Conservation (phyloP, 2,329 filamentous ascomycete species). For the Exophiala bonariae region DNA sequence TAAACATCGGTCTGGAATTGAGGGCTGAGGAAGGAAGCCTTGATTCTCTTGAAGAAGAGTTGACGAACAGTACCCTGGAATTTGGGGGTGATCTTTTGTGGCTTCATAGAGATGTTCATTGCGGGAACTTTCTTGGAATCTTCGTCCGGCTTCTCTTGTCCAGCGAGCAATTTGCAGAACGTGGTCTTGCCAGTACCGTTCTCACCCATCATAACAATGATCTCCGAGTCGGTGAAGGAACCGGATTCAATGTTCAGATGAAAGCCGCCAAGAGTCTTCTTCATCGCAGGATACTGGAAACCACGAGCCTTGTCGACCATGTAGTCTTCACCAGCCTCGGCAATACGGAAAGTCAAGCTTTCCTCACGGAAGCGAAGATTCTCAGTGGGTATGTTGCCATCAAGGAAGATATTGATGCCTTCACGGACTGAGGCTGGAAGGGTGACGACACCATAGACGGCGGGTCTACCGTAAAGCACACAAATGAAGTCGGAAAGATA, state of each 20-base stretch:
- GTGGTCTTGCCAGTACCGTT: slow-evolving; percentile 99
- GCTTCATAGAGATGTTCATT: slow-evolving; percentile 99
- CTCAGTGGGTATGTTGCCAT: slow-evolving; percentile 96
- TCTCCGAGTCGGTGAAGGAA: slow-evolving; percentile 95
- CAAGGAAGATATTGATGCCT: slow-evolving; percentile 99
- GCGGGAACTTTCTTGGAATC: slow-evolving; percentile 73
- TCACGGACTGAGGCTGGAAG: slow-evolving; percentile 94
- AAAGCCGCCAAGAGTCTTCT: slow-evolving; percentile 90
- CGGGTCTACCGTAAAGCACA: slow-evolving; percentile 91
- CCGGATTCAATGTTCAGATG: slow-evolving; percentile 78
- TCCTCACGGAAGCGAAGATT: slow-evolving; percentile 98
- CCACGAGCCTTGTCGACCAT: slow-evolving; percentile 78
- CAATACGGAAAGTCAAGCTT: slow-evolving; percentile 90
- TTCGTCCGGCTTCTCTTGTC: slow-evolving; percentile 82
- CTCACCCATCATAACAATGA: slow-evolving; percentile 99
- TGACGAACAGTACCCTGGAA: slow-evolving; percentile 96
- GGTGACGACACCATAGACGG: slow-evolving; percentile 96
- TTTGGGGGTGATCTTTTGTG: slow-evolving; percentile 98
- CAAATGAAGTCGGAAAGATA: slow-evolving; percentile 99
- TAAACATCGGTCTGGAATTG: slow-evolving; percentile 99
- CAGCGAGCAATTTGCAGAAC: slow-evolving; percentile 94
- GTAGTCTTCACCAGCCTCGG: slow-evolving; percentile 86
- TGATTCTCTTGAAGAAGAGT: slow-evolving; percentile 99
- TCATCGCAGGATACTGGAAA: slow-evolving; percentile 86
- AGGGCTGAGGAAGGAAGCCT: slow-evolving; percentile 89